Conservation (phyloP, 1,284 basidiomycete species). For the Ceratobasidium sp. region DNA sequence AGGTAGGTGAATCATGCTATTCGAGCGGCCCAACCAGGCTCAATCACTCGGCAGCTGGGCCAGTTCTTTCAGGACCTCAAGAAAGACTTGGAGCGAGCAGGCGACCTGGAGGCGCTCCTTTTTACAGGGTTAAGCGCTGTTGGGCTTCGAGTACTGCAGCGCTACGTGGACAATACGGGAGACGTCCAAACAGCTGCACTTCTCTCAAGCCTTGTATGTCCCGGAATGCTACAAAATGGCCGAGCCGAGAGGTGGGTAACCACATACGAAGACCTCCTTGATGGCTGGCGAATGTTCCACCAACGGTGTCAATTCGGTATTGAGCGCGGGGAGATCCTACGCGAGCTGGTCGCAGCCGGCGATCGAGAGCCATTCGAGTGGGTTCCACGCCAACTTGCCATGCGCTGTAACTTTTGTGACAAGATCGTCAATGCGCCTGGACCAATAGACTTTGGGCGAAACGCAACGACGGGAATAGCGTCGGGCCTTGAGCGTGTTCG, state of each 20-base stretch:
- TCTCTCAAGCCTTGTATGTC: conserved; percentile 65
- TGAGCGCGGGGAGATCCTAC: conserved; percentile 64
- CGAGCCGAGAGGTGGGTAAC: conserved; percentile 79
- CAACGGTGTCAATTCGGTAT: conserved; percentile 80
- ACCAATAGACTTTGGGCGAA: conserved; percentile 34
- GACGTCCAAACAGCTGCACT: conserved; percentile 89
- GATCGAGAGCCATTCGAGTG: conserved; percentile 60
- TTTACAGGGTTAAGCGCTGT: conserved; percentile 77
- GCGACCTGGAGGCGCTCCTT: conserved; percentile 78
- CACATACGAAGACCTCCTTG: conserved; percentile 80
- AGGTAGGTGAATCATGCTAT: conserved; percentile 63
- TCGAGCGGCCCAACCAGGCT: conserved; percentile 50
- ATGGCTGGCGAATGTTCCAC: conserved; percentile 81
- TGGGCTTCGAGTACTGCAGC: conserved; percentile 76
- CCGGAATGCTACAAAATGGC: conserved; percentile 54
- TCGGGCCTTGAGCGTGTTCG: conserved; percentile 27
- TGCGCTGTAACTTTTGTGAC: conserved; percentile 77
- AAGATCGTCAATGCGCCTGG: conserved; percentile 59
- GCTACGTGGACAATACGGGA: conserved; percentile 79
- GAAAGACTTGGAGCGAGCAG: conserved; percentile 50
- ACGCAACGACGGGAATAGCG: not conserved
- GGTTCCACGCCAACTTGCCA: conserved; percentile 70
- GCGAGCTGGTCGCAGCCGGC: conserved; percentile 53
- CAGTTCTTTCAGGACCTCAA: conserved; percentile 51
- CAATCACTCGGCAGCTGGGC: conserved; percentile 48